Conservation (phyloP, 441 rosid genomes). For the Arabidopsis hybrid region DNA sequence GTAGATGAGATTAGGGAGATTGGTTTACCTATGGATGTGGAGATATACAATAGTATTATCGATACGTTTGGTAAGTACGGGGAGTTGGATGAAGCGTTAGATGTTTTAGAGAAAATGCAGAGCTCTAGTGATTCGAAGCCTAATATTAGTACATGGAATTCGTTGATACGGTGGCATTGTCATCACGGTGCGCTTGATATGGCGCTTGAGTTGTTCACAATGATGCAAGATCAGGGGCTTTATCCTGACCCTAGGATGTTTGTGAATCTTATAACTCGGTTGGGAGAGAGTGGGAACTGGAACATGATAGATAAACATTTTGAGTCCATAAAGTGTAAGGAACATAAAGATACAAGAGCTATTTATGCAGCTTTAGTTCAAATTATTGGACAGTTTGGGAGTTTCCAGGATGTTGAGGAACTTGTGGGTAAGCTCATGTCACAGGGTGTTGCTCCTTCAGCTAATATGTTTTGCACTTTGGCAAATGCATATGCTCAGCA, state of each 20-base stretch:
- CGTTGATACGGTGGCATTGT: constrained; percentile 70
- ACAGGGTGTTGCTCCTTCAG: constrained; percentile 59
- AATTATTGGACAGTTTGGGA: constrained; percentile 71
- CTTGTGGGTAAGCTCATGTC: constrained; percentile 63
- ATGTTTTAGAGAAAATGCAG: constrained; percentile 58
- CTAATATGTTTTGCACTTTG: constrained; percentile 60
- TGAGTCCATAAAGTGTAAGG: constrained; percentile 51
- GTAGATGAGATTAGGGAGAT: constrained; percentile 63
- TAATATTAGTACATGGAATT: constrained; percentile 68
- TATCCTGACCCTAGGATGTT: constrained; percentile 74
- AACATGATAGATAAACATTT: constrained; percentile 51
- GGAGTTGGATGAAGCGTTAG: constrained; percentile 60
- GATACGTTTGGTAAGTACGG: constrained; percentile 75
- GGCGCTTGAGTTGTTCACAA: constrained; percentile 58
- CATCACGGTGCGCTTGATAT: constrained; percentile 54
- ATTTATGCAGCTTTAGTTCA: constrained; percentile 64
- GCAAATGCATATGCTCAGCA: constrained; percentile 84
- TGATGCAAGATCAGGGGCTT: constrained; percentile 68
- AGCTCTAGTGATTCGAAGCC: constrained; percentile 52
- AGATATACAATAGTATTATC: constrained; percentile 61
- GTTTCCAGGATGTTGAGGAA: constrained; percentile 57
- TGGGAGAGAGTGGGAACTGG: constrained; percentile 77
- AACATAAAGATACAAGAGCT: constrained; percentile 51
- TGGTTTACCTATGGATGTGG: constrained; percentile 57
- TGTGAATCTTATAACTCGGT: constrained; percentile 52